Evolutionary conservation across 1,139 yeast genomes (phyloP).

Genomic region (Hanseniaspora gamundiae): DNA sequence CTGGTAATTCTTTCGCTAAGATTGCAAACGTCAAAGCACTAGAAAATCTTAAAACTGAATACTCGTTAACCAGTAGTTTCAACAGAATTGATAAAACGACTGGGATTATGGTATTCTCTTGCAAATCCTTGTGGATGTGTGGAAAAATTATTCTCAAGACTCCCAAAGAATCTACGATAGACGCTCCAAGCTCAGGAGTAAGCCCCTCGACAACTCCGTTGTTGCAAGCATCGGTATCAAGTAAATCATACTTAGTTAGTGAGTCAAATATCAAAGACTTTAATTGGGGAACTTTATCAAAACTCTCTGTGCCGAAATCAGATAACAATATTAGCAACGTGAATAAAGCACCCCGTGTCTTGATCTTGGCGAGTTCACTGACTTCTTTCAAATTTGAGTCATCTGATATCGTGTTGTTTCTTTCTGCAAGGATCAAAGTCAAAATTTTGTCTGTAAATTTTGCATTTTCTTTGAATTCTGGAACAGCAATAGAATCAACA

Average conservation of each 20-base stretch:
- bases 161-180: slow-evolving; percentile 78
- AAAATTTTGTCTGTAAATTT: slow-evolving; percentile 45
- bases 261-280: slow-evolving; percentile 59
- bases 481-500: slow-evolving; percentile 93
- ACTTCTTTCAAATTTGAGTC: slow-evolving; percentile 51
- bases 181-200: slow-evolving; percentile 42
- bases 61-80: slow-evolving; percentile 53
- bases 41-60: slow-evolving; percentile 77
- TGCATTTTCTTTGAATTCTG: slow-evolving; percentile 70
- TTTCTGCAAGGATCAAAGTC: slow-evolving; percentile 73
- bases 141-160: slow-evolving; percentile 67
- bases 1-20: slow-evolving; percentile 62
- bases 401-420: slow-evolving; percentile 55
- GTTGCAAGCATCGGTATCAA: slow-evolving; percentile 21
- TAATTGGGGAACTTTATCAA: slow-evolving; percentile 56
- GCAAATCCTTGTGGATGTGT: slow-evolving; percentile 28
- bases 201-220: slow-evolving; percentile 29
- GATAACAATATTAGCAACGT: slow-evolving; percentile 48
- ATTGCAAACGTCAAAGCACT: slow-evolving; percentile 86
- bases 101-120: slow-evolving; percentile 34
- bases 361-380: slow-evolving; percentile 62
- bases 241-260: slow-evolving; percentile 28
- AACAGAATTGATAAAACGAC: slow-evolving; percentile 36
- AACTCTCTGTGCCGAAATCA: slow-evolving; percentile 41
- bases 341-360: slow-evolving; percentile 71